Percentiles rank a stretch among this genome's conserved stretches.
These are phyloP conservation scores for Casuarina cunninghamiana DNA, from an alignment of 306 rosid species.

Conservation along the genomic window DNA sequence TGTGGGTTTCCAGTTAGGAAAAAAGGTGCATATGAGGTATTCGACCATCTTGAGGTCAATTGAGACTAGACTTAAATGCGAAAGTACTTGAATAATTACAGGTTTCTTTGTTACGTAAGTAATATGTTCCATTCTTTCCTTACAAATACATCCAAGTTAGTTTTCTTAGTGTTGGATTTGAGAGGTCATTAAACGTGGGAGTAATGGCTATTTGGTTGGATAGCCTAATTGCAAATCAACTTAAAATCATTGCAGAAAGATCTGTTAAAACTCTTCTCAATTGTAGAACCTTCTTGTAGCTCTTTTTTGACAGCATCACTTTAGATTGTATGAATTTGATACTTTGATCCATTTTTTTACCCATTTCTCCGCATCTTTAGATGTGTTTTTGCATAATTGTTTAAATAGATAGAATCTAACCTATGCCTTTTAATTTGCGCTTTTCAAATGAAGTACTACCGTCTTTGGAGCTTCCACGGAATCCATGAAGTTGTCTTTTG, in stretches of 20 bases:
- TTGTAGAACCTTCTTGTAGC: background rate
- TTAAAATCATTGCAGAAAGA: background rate
- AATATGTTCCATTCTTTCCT: too few species aligned
- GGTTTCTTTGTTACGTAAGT: too few species aligned
- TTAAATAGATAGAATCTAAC: constrained; percentile 8
- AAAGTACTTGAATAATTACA: too few species aligned
- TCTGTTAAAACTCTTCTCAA: background rate
- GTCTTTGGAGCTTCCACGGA: constrained; percentile 95
- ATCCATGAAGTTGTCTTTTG: constrained; percentile 87
- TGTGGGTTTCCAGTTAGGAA: background rate
- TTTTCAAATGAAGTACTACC: constrained; percentile 56
- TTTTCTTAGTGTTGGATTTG: background rate
- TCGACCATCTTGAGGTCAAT: background rate
- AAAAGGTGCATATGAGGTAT: background rate
- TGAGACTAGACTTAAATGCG: background rate
- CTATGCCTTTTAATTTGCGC: constrained; percentile 17
- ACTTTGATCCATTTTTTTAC: too few species aligned
- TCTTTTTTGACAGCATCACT: background rate
- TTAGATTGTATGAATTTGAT: background rate
- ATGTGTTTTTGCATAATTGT: background rate
- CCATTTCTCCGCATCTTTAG: background rate
- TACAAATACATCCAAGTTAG: background rate
- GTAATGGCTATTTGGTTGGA: background rate
- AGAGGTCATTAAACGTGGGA: background rate
- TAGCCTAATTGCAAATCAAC: background rate